Evolutionary conservation across 441 rosid species (phyloP).

Genomic region (Erodium texanum): DNA sequence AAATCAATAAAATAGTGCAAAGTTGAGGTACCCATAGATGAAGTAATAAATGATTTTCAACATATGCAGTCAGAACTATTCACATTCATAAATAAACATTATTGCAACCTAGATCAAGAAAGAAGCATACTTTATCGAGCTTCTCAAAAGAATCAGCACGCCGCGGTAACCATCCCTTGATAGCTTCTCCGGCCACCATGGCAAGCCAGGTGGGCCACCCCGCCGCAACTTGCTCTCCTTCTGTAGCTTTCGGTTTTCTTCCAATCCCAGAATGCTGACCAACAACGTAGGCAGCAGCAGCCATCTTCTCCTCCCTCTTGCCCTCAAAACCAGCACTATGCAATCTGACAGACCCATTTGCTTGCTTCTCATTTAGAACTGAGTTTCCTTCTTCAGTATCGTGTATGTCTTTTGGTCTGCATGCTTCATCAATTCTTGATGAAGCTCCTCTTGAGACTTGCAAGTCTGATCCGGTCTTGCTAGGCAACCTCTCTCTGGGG

Average conservation of each 20-base stretch:
- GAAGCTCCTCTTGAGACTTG: constrained; percentile 54
- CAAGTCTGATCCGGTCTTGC: constrained; percentile 48
- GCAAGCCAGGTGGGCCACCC: constrained; percentile 99
- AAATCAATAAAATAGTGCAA: neutral
- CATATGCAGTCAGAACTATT: neutral
- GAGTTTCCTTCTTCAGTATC: constrained; percentile 53
- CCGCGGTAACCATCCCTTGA: constrained; percentile 86
- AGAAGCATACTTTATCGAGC: constrained; percentile 69
- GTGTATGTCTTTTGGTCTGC: constrained; percentile 43
- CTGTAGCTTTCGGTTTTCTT: constrained; percentile 56
- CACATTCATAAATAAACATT: neutral
- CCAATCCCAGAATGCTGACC: constrained; percentile 56
- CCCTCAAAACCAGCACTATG: constrained; percentile 49
- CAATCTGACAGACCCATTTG: constrained; percentile 44
- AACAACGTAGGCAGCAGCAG: constrained; percentile 32
- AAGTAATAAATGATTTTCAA: neutral
- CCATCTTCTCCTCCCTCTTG: constrained; percentile 58
- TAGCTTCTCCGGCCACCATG: constrained; percentile 92
- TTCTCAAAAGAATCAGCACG: constrained; percentile 97
- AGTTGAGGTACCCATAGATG: neutral
- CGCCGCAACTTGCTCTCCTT: constrained; percentile 93
- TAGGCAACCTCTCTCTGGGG: constrained; percentile 60
- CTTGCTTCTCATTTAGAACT: constrained; percentile 53
- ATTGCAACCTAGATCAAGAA: constrained; percentile 8
- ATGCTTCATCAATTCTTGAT: constrained; percentile 66